Evolutionary conservation across 164 flowering plant genomes (phyloP).

Genomic region (Macadamia tetraphylla): DNA sequence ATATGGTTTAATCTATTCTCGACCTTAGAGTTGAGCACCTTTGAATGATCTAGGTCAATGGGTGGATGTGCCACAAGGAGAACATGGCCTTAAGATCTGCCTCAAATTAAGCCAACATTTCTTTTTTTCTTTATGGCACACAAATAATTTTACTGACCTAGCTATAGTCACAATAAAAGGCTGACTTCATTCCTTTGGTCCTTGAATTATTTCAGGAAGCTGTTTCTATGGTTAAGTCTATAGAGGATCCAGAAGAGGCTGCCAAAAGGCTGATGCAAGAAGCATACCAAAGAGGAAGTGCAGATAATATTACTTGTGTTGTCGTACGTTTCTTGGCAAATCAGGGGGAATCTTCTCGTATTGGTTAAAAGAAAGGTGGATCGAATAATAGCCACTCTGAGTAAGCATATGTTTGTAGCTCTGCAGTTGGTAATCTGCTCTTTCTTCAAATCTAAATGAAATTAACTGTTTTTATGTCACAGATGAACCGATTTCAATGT

Average conservation of each 20-base stretch:
- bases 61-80: not conserved
- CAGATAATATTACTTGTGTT: slow-evolving; percentile 86
- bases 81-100: not conserved
- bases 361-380: too few species aligned
- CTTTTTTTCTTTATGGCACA: not conserved
- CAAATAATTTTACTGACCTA: too few species aligned
- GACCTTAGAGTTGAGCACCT: not conserved
- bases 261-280: slow-evolving; percentile 80
- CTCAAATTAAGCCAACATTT: too few species aligned
- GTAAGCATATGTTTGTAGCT: slow-evolving; percentile 14
- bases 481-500: too few species aligned
- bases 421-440: not conserved
- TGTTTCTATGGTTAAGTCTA: slow-evolving; percentile 69
- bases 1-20: not conserved
- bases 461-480: too few species aligned
- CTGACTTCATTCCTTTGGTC: not conserved
- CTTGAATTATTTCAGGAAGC: slow-evolving; percentile 55
- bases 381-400: slow-evolving; percentile 11
- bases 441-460: too few species aligned
- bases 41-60: not conserved
- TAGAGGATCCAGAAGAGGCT: slow-evolving; percentile 73
- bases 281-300: slow-evolving; percentile 89
- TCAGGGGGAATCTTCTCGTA: slow-evolving; percentile 21
- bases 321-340: slow-evolving; percentile 78
- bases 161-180: too few species aligned